A percentile compares a stretch with the other conserved stretches of the same genome.
phyloP scores from a whole-genome alignment of 768 basidiomycete species.

The Tulasnella calospora region DNA sequence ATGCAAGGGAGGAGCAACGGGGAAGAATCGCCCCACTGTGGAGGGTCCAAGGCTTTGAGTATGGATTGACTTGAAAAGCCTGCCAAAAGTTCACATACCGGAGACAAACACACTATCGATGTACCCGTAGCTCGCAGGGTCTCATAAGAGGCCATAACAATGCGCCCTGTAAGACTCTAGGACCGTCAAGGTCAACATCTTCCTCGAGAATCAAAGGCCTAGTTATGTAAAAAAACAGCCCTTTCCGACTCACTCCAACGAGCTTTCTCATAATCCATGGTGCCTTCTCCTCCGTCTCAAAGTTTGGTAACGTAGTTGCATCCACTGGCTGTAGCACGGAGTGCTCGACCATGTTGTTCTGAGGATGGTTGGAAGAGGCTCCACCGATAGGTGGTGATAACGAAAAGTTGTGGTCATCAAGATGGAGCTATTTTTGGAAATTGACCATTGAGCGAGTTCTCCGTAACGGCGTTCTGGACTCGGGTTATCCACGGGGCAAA shows the following conservation, averaged over 20 bases:
- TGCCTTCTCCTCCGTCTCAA: constrained; percentile 52
- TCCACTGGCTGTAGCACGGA: constrained; percentile 30
- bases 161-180: constrained; percentile 57
- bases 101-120: constrained; percentile 56
- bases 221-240: no score
- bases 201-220: neutral
- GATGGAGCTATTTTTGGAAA: neutral
- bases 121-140: constrained; percentile 56
- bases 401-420: neutral
- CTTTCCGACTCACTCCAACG: constrained; percentile 48
- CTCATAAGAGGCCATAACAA: constrained; percentile 62
- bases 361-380: neutral
- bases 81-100: constrained; percentile 37
- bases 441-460: neutral
- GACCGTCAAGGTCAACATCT: neutral
- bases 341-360: constrained; percentile 5
- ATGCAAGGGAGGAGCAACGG: constrained; percentile 60
- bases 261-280: constrained; percentile 64
- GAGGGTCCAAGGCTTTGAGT: neutral
- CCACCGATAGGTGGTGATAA: neutral
- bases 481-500: neutral
- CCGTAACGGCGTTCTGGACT: neutral
- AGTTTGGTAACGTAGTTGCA: constrained; percentile 25
- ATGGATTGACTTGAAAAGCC: constrained; percentile 11
- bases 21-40: constrained; percentile 60